These are phyloP conservation scores for Vitis amurensis DNA, from an alignment of 164 flowering plant species.

Conservation along the genomic window DNA sequence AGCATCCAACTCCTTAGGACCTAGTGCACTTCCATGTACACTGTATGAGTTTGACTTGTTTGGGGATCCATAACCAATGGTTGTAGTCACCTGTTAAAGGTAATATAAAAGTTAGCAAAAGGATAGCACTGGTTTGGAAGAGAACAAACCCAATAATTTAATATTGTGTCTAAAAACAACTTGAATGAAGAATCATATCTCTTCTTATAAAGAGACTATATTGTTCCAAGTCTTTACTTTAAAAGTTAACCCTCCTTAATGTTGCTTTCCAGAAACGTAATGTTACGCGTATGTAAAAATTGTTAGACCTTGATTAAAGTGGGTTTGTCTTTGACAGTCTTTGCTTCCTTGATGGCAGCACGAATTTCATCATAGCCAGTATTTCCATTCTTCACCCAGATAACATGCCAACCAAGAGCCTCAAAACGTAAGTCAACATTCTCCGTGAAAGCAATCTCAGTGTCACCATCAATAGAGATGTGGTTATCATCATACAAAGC, in stretches of 20 bases:
- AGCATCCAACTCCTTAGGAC: slow-evolving; percentile 96
- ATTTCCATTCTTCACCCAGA: slow-evolving; percentile 98
- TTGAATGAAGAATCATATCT: background rate
- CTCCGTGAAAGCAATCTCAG: slow-evolving; percentile 96
- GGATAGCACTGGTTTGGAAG: background rate
- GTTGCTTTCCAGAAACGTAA: no score
- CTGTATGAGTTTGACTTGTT: slow-evolving; percentile 96
- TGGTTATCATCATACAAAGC: slow-evolving; percentile 98
- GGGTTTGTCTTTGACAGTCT: slow-evolving; percentile 88
- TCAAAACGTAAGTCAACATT: slow-evolving; percentile 81
- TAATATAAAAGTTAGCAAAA: slow-evolving; percentile 6
- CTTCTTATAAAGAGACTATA: no score
- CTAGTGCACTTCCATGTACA: slow-evolving; percentile 92
- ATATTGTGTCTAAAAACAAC: background rate
- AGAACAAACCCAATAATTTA: background rate
- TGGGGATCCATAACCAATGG: slow-evolving; percentile 97
- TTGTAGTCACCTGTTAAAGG: slow-evolving; percentile 76
- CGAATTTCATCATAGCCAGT: slow-evolving; percentile 94
- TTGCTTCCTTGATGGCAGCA: slow-evolving; percentile 95
- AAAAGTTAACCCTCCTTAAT: no score
- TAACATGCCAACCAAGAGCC: slow-evolving; percentile 97
- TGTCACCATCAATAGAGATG: slow-evolving; percentile 95
- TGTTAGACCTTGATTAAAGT: slow-evolving; percentile 84
- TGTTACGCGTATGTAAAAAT: no score
- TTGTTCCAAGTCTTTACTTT: no score